A percentile compares a stretch with the other conserved stretches of the same genome.
Conservation (phyloP, 2,329 filamentous ascomycete genomes). For the Aspergillus puulaauensis region DNA sequence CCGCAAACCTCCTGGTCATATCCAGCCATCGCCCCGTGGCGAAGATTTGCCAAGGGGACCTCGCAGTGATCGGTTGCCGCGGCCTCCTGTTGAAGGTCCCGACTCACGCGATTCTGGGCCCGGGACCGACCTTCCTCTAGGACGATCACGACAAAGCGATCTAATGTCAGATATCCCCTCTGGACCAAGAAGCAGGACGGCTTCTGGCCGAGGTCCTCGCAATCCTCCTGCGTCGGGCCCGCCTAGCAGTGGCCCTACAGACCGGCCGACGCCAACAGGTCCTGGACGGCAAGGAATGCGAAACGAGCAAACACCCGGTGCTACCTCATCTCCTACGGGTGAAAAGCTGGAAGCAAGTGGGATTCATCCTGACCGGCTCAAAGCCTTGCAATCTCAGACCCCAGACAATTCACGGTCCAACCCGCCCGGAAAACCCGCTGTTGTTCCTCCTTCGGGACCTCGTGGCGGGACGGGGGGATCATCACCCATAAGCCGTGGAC, state of each 20-base stretch:
- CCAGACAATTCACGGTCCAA: conserved; percentile 22
- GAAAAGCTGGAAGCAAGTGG: conserved; percentile 42
- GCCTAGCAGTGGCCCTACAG: conserved; percentile 22
- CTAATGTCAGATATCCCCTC: conserved; percentile 49
- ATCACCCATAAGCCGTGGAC: conserved; percentile 35
- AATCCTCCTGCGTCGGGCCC: conserved; percentile 34
- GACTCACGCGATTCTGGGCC: conserved; percentile 40
- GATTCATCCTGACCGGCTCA: conserved; percentile 56
- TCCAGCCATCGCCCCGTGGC: conserved; percentile 29
- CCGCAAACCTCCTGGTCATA: conserved; percentile 30
- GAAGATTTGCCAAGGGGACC: conserved; percentile 56
- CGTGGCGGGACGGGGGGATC: conserved; percentile 36
- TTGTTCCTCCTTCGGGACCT: conserved; percentile 42
- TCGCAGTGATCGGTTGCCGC: conserved; percentile 42
- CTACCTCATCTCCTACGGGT: conserved; percentile 32
- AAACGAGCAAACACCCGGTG: conserved; percentile 30
- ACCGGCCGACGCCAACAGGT: conserved; percentile 46
- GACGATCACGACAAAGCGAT: conserved; percentile 45
- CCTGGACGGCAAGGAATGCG: conserved; percentile 41
- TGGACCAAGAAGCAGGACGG: conserved; percentile 51
- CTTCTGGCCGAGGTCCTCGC: conserved; percentile 38
- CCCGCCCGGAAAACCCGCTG: conserved; percentile 24
- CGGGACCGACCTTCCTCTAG: conserved; percentile 46
- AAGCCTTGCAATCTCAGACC: conserved; percentile 40
- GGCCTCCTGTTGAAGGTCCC: conserved; percentile 24